Base-by-base conservation (phyloP, 176 grass and related monocot species). In the Triticum aestivum region DNA sequence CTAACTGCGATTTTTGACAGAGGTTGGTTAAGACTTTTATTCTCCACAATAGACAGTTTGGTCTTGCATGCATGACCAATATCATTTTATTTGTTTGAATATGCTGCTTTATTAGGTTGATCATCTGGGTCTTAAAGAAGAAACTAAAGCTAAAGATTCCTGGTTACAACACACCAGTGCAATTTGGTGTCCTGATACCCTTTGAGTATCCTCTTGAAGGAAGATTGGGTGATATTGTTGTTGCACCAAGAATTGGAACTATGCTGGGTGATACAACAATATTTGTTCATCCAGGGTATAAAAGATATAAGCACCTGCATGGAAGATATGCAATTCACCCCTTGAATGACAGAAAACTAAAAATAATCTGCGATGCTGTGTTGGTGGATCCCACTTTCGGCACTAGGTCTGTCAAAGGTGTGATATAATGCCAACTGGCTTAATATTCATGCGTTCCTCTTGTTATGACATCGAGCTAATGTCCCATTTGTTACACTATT, bases 361-460 rank as follows among this genome's bases (percentile, higher is more conserved):
- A 94, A 88, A 90, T 98, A 67, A 87, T 98, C 49, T 95, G 92
- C 5, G 92, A 98, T 87, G 89, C 92, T 80, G 89, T 82, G n/a
- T 84, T 98, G 49, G 95, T 95, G 32, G 91, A 98, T 90, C 95
- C 91, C 66, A 70, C 33, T 63, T 98, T 98, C 9, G 95, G 93
- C 44, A 98, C 95, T 81, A 91, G 95, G 56, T 93, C 93, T 87
- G 93, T 98, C 77, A 98, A 37, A 98, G 89, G 95, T 98, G 88
- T 63, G 74, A 54, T 29, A 17, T 75, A 27, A 12, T 81, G 5
- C 49, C 37, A 49, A 42, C 27, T 86, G 33, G 21, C 10, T 47
- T 68, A 15, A 37, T 37, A 37, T 37, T 37, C 35, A 37, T 37
- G 35, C 35, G 35, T 37, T 37, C 35, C 35, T 7, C 35, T 37